Base-by-base conservation (phyloP, 371 early-diverging fungal species). In the Mucor irregularis region DNA sequence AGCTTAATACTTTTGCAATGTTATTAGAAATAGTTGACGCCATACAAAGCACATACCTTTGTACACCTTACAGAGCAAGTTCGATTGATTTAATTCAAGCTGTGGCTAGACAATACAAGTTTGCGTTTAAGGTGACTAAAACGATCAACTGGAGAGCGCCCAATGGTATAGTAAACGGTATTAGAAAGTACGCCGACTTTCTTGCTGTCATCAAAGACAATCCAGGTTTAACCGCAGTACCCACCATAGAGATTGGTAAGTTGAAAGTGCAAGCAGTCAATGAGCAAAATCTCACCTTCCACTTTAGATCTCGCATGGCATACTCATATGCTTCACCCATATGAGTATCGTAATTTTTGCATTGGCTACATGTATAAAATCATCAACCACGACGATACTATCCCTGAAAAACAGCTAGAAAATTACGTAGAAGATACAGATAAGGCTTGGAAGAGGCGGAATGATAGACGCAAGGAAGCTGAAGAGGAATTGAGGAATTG, bases 291-390 rank as follows among this genome's bases (percentile, higher is more conserved):
- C 16, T 11, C n/a, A 37, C n/a, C 6, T 17, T 6, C 2, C n/a
- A 37, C 1, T n/a, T 16, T 48, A 56, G 56, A 56, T 39, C 56
- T 56, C 31, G 48, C 49, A 21, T 56, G 56, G 56, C 56, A 56
- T 14, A 56, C 56, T 5, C 56, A 56, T 24, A 56, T 56, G 56
- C 56, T 56, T 16, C 39, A 48, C 31, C 56, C 56, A 11, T 11
- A 21, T n/a, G 21, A 11, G 6, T 56, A 56, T 31, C 47, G 47
- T 21, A n/a, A 47, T 19, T 56, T 56, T 25, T 39, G 30, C 3
- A 10, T 0, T 7, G 37, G 28, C 0, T 29, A 25, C 16, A 8
- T 56, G 5, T 14, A 29, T 5, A 29, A 22, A 38, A 37, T 56
- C 28, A 24, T 56, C 2, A 56, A 48, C 19, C 56, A 56, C 16